phyloP scores from a whole-genome alignment of 345 rosid genomes.

The Populus nigra region DNA sequence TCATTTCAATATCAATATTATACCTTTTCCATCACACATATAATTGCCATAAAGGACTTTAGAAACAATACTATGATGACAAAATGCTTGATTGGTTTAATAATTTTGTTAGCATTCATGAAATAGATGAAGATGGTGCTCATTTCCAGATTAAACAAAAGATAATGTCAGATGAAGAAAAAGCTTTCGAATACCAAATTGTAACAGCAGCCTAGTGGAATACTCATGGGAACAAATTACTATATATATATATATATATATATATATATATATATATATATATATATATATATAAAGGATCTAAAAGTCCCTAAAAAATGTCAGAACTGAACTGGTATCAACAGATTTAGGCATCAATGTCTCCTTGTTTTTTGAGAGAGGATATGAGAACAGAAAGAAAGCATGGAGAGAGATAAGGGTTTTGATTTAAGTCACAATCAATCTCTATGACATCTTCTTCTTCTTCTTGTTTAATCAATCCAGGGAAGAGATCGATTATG shows the following conservation, averaged over 20 bases:
- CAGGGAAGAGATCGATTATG: slow-evolving; percentile 4
- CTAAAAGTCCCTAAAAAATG: neutral
- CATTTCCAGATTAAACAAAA: neutral
- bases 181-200: neutral
- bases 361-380: too few species aligned
- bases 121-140: neutral
- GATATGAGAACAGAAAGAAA: too few species aligned
- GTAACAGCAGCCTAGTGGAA: neutral
- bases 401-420: too few species aligned
- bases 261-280: too few species aligned
- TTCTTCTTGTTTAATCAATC: too few species aligned
- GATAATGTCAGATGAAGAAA: neutral
- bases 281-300: neutral
- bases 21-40: too few species aligned
- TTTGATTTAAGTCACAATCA: too few species aligned
- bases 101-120: neutral
- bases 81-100: neutral
- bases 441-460: too few species aligned
- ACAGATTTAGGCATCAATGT: neutral
- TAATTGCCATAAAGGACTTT: neutral
- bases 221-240: neutral
- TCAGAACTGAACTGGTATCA: neutral
- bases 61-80: neutral
- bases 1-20: too few species aligned
- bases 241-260: too few species aligned